Evolutionary conservation across 78 protist species (phyloP), one percentile per base, ranked within the genome.

Genomic region (Speleostelium caveatum): DNA sequence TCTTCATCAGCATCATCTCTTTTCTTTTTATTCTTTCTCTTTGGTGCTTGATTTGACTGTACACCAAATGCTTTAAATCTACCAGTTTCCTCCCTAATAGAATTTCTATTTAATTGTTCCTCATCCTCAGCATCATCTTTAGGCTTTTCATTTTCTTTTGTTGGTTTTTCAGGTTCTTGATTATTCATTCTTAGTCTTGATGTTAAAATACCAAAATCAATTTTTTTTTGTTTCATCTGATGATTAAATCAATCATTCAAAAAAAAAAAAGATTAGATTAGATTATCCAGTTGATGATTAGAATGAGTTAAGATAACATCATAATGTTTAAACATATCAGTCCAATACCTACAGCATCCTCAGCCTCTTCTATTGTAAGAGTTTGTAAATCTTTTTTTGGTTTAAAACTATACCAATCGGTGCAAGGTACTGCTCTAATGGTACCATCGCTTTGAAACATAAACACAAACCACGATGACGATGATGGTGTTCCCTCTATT

Each of bases 321-420:
- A n/a, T n/a, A n/a, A n/a, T n/a, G n/a, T n/a, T n/a, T n/a, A n/a
- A n/a, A n/a, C n/a, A n/a, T n/a, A n/a, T n/a, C n/a, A n/a, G 8
- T 49, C n/a, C 22, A 41, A 21, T 65, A 77, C 74, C 30, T 78
- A 78, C 87, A 67, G 66, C 45, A n/a, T 55, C 79, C 59, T 83
- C 91, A 28, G 91, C 91, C 39, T 83, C 91, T 69, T 83, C 91
- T 30, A 63, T 83, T 53, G 79, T 69, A 5, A 69, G 19, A 14
- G 60, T 33, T 21, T 56, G 56, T 12, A 83, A 24, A 41, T 83
- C 79, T 69, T 83, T 83, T 41, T 74, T 67, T 51, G 75, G 74
- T 83, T 75, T 83, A 69, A 83, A 83, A 32, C 51, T 83, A 60
- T 83, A 83, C 91, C 91, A 83, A 69, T 83, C 91, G 22, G 61